A percentile compares a stretch with the other conserved stretches of the same genome.
Evolutionary conservation across 1,139 yeast species (phyloP).

Genomic region (Blastobotrys malaysiensis): DNA sequence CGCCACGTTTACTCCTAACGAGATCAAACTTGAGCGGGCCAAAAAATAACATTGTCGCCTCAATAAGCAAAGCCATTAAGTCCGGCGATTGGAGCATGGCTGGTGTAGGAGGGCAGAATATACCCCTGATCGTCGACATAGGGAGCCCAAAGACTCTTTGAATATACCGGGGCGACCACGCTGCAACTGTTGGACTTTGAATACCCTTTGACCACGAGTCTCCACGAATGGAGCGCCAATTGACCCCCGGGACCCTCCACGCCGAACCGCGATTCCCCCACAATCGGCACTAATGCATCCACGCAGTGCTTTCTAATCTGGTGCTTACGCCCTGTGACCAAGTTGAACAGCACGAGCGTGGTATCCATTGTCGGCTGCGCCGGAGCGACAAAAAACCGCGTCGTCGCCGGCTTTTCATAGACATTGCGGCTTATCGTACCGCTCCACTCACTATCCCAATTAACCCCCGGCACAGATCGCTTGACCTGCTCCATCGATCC

Average conservation of each 20-base stretch:
- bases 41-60: too few relatives aligned
- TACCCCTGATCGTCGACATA: background rate
- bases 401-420: slow-evolving; percentile 17
- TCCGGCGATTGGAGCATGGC: background rate
- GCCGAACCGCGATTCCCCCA: slow-evolving; percentile 4
- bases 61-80: too few relatives aligned
- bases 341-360: slow-evolving; percentile 31
- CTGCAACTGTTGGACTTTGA: background rate
- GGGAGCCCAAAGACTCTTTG: background rate
- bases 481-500: slow-evolving; percentile 9
- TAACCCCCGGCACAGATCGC: background rate
- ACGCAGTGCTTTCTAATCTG: slow-evolving; percentile 39
- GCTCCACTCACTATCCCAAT: slow-evolving; percentile 7
- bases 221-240: background rate
- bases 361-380: background rate
- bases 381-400: slow-evolving; percentile 14
- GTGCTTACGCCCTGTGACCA: slow-evolving; percentile 43
- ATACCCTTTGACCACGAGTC: background rate
- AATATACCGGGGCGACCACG: background rate
- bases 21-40: slow-evolving; percentile 13
- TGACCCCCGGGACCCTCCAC: background rate
- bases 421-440: slow-evolving; percentile 16
- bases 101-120: background rate
- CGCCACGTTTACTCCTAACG: slow-evolving; percentile 37
- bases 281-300: slow-evolving; percentile 22